phyloP scores from a whole-genome alignment of 768 basidiomycete genomes.

The Stropharia rugosoannulata region DNA sequence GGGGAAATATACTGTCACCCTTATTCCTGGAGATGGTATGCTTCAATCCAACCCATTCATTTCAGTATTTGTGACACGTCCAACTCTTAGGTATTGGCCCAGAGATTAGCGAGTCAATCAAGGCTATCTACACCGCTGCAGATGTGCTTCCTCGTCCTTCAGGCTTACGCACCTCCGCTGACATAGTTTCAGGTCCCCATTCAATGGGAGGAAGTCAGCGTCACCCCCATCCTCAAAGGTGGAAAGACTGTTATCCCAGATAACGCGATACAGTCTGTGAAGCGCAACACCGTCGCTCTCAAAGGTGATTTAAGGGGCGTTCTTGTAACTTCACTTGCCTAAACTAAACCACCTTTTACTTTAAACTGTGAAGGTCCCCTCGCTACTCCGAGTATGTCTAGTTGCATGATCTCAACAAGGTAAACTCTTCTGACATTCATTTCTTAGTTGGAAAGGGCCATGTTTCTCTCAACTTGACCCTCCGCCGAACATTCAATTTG shows the following conservation, averaged over 20 bases:
- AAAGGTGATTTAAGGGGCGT: slow-evolving; percentile 62
- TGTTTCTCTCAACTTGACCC: slow-evolving; percentile 95
- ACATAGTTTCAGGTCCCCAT: slow-evolving; percentile 79
- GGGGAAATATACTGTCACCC: slow-evolving; percentile 96
- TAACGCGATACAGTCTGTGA: slow-evolving; percentile 84
- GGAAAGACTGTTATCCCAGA: slow-evolving; percentile 99
- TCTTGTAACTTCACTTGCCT: not conserved
- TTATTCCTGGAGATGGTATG: slow-evolving; percentile 95
- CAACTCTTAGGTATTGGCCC: slow-evolving; percentile 89
- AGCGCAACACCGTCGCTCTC: slow-evolving; percentile 95
- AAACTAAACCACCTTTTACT: not conserved
- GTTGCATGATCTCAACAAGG: not conserved
- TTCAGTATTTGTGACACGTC: slow-evolving; percentile 14
- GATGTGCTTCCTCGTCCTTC: slow-evolving; percentile 44
- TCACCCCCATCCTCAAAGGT: slow-evolving; percentile 88
- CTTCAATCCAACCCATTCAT: not conserved
- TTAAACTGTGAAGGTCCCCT: slow-evolving; percentile 65
- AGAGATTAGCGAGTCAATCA: slow-evolving; percentile 96
- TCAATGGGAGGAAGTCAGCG: slow-evolving; percentile 98
- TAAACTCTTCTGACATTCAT: not conserved
- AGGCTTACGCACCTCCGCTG: slow-evolving; percentile 1
- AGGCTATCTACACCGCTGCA: slow-evolving; percentile 89
- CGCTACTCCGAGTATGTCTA: slow-evolving; percentile 88
- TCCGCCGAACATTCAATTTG: slow-evolving; percentile 95
- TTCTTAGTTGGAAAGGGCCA: slow-evolving; percentile 93